Evolutionary conservation across 2,329 filamentous ascomycete species (phyloP), one percentile per base, ranked within the genome.

Genomic region (Clarireedia homoeocarpa): DNA sequence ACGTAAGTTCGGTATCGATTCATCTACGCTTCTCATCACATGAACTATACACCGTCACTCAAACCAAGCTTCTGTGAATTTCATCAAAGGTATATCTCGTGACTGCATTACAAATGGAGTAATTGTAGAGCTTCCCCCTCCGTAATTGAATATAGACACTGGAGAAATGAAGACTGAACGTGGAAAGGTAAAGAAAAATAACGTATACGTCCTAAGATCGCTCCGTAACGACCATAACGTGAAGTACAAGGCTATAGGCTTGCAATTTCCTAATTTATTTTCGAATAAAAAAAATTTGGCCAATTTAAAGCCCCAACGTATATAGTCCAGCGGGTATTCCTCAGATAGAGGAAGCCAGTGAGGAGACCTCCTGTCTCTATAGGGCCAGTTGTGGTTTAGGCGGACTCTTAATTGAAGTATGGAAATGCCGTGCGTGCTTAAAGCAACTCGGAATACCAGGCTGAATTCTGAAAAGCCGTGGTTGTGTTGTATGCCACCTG

Each of bases 51-150:
- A 42, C 20, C 39, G 9, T 42, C n/a, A 42, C 15, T 17, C 6
- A 42, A 42, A 15, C 20, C 20, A 23, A 23, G 24, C 9, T 42
- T 17, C 12, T 20, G 4, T 17, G 17, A 15, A 50, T 14, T 45
- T 55, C 52, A 55, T 55, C 10, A 50, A 17, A 40, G 38, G 20
- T 55, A 15, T 50, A 17, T 44, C 52, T 55, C 47, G 40, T 55
- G 26, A 24, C 38, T 50, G 47, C 38, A 55, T 55, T 55, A 45
- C 26, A 54, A 44, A 34, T 36, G 17, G 20, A 49, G 27, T 49
- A 30, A 40, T 15, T 39, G 14, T 49, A 23, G 34, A 27, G 20
- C n/a, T 14, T 49, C 14, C 23, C 24, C 10, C 24, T 17, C 15
- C 24, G n/a, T 15, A 27, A 45, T 14, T 36, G 34, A 53, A 39